Evolutionary conservation across 2,329 filamentous ascomycete species (phyloP).

Genomic region (Calonectria pteridis): DNA sequence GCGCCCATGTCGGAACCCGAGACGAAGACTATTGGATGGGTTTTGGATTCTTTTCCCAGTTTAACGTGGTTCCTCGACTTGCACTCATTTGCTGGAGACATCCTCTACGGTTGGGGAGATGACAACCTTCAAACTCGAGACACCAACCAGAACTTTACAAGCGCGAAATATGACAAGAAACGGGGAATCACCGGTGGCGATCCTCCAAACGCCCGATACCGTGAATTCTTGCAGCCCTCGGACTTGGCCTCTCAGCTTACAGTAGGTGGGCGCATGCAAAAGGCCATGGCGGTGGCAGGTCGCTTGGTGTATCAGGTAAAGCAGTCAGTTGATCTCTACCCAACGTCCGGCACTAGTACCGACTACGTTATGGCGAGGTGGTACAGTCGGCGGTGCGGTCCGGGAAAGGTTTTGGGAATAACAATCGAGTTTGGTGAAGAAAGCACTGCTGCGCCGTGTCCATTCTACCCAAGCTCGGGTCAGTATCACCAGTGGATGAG

Average conservation of each 20-base stretch:
- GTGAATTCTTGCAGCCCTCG: slow-evolving; percentile 57
- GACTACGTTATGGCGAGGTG: slow-evolving; percentile 62
- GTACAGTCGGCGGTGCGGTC: slow-evolving; percentile 50
- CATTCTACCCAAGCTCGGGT: slow-evolving; percentile 60
- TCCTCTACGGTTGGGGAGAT: slow-evolving; percentile 70
- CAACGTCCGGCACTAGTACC: slow-evolving; percentile 59
- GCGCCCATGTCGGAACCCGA: slow-evolving; percentile 68
- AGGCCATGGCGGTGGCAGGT: slow-evolving; percentile 55
- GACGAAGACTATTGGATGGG: slow-evolving; percentile 65
- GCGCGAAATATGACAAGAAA: slow-evolving; percentile 63
- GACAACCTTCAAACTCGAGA: slow-evolving; percentile 63
- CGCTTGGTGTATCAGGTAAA: slow-evolving; percentile 53
- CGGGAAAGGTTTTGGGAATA: slow-evolving; percentile 56
- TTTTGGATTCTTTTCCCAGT: slow-evolving; percentile 62
- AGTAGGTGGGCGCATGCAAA: slow-evolving; percentile 51
- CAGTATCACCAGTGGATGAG: slow-evolving; percentile 59
- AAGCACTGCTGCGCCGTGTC: slow-evolving; percentile 43
- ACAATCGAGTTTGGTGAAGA: slow-evolving; percentile 61
- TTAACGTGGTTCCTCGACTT: slow-evolving; percentile 71
- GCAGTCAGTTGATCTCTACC: slow-evolving; percentile 58
- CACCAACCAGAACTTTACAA: slow-evolving; percentile 64
- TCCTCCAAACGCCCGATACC: slow-evolving; percentile 51
- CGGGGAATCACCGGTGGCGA: slow-evolving; percentile 60
- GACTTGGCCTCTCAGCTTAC: slow-evolving; percentile 52
- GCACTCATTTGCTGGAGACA: slow-evolving; percentile 64